Conservation (phyloP, 805 yeast species). For the Maudiozyma turicensis region DNA sequence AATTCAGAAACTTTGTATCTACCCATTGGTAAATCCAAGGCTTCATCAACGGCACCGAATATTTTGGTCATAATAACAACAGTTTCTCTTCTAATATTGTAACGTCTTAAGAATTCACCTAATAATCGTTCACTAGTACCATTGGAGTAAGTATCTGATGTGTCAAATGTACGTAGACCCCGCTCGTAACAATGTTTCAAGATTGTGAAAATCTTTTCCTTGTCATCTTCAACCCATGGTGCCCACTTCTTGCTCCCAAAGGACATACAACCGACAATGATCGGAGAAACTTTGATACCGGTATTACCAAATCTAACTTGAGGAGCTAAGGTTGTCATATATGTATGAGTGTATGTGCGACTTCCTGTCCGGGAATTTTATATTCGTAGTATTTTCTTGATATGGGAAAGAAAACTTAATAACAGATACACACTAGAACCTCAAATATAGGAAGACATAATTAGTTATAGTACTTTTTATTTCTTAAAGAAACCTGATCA, state of each 20-base stretch:
- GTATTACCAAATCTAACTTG: slow-evolving; percentile 33
- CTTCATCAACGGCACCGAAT: slow-evolving; percentile 27
- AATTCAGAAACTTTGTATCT: background rate
- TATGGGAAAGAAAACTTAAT: too few relatives aligned
- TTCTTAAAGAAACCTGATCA: too few relatives aligned
- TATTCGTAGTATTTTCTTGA: too few relatives aligned
- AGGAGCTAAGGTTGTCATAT: background rate
- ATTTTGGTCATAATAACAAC: slow-evolving; percentile 46
- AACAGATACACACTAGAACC: too few relatives aligned
- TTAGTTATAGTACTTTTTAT: too few relatives aligned
- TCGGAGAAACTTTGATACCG: slow-evolving; percentile 40
- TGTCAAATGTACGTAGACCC: slow-evolving; percentile 40
- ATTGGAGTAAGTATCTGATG: slow-evolving; percentile 41
- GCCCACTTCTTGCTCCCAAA: slow-evolving; percentile 38
- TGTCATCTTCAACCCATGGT: slow-evolving; percentile 40
- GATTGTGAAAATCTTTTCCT: slow-evolving; percentile 35
- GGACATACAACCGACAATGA: slow-evolving; percentile 48
- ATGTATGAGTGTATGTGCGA: too few relatives aligned
- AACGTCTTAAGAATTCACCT: slow-evolving; percentile 43
- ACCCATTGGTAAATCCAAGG: slow-evolving; percentile 16
- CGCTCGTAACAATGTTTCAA: slow-evolving; percentile 38
- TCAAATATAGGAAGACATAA: too few relatives aligned
- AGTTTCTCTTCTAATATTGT: slow-evolving; percentile 42
- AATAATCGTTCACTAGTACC: slow-evolving; percentile 40
- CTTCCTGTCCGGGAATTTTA: too few relatives aligned